A percentile compares a stretch with the other conserved stretches of the same genome.
Evolutionary conservation across 2,329 filamentous ascomycete genomes (phyloP).

Genomic region (Sclerotinia minor): DNA sequence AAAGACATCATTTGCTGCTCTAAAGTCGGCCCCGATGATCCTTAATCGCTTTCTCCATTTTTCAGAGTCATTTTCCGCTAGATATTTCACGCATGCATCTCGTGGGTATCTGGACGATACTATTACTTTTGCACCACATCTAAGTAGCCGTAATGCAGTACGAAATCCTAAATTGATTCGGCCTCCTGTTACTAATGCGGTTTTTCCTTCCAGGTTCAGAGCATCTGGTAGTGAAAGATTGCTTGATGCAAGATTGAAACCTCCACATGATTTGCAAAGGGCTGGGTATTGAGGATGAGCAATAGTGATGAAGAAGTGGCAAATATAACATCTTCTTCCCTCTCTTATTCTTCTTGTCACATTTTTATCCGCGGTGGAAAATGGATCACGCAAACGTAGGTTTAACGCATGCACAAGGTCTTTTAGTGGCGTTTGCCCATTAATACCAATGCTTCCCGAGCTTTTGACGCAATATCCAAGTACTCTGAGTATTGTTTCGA

Average conservation of each 20-base stretch:
- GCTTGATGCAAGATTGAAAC: slow-evolving; percentile 30
- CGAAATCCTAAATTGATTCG: slow-evolving; percentile 29
- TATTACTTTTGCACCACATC: slow-evolving; percentile 30
- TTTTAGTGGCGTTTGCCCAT: neutral
- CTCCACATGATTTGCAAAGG: slow-evolving; percentile 29
- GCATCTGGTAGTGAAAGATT: slow-evolving; percentile 27
- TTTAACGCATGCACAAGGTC: neutral
- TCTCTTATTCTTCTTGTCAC: neutral
- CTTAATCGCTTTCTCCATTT: slow-evolving; percentile 24
- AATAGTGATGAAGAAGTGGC: neutral
- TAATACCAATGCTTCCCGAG: neutral
- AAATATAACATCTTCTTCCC: slow-evolving; percentile 6
- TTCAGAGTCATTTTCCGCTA: slow-evolving; percentile 24
- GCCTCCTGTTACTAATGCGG: slow-evolving; percentile 29
- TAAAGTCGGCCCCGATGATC: slow-evolving; percentile 23
- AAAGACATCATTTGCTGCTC: slow-evolving; percentile 16
- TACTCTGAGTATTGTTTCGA: slow-evolving; percentile 10
- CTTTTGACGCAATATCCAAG: slow-evolving; percentile 17
- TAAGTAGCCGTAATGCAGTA: slow-evolving; percentile 27
- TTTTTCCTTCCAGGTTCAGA: slow-evolving; percentile 26
- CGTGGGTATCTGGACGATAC: slow-evolving; percentile 29
- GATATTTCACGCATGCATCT: slow-evolving; percentile 27
- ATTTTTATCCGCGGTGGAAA: neutral
- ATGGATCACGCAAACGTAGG: neutral
- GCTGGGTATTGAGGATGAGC: slow-evolving; percentile 28